Conservation (phyloP, 2,329 filamentous ascomycete genomes). For the Hypoxylon sp. region DNA sequence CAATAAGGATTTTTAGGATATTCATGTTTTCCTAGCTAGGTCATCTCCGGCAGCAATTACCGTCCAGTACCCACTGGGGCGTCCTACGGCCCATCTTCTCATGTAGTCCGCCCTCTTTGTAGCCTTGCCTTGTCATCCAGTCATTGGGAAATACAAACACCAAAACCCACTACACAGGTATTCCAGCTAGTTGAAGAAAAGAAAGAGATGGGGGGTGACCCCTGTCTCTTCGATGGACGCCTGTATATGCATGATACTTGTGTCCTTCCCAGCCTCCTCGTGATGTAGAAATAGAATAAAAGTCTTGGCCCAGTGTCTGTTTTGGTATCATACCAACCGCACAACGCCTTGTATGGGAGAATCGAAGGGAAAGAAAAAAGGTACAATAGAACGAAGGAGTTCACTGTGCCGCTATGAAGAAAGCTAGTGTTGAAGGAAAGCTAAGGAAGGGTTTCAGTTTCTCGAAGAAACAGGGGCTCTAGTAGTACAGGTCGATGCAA, state of each 20-base stretch:
- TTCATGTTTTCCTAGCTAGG: conserved; percentile 32
- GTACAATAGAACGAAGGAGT: conserved; percentile 29
- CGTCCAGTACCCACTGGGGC: conserved; percentile 13
- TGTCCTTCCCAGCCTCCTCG: conserved; percentile 41
- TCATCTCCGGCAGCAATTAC: conserved; percentile 34
- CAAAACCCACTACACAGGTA: conserved; percentile 27
- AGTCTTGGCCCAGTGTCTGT: conserved; percentile 34
- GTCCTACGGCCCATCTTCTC: conserved; percentile 4
- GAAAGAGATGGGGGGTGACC: conserved; percentile 37
- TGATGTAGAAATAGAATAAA: conserved; percentile 41
- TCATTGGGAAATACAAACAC: conserved; percentile 30
- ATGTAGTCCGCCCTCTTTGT: conserved; percentile 7
- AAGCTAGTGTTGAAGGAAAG: conserved; percentile 34
- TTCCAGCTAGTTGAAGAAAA: conserved; percentile 31
- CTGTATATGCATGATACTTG: conserved; percentile 46
- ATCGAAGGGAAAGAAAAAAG: conserved; percentile 26
- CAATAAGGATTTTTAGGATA: conserved; percentile 13
- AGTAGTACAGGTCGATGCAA: conserved; percentile 29
- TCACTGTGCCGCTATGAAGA: conserved; percentile 22
- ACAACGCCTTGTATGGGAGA: conserved; percentile 37
- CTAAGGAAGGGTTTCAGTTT: conserved; percentile 31
- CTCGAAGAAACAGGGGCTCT: conserved; percentile 30
- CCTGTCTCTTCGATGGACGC: conserved; percentile 47
- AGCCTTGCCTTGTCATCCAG: conserved; percentile 33
- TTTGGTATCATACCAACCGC: conserved; percentile 41